Evolutionary conservation across 176 grass and related monocot genomes (phyloP), one percentile per base, ranked within the genome.

Genomic region (Ananas comosus): DNA sequence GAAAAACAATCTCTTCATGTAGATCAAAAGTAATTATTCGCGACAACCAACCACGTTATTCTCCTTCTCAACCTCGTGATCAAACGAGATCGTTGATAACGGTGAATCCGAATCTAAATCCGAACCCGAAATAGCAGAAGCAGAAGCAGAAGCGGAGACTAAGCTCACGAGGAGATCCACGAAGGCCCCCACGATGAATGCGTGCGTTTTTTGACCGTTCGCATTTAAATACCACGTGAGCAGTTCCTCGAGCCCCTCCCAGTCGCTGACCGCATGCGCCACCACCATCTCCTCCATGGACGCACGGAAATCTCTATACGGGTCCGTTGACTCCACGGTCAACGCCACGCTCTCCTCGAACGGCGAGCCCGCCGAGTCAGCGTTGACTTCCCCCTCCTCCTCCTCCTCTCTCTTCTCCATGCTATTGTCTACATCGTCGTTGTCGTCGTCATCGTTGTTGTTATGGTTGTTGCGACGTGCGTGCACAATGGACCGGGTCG

Each of bases 231-330:
- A 65, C 72, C 72, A 74, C 9, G 23, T 11, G 42, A 74, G 17
- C 58, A 74, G 10, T 49, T 64, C 72, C 59, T 74, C 57, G 18
- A 74, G 58, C 12, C 58, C 23, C 7, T 21, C 48, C 58, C 58
- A 65, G 33, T 74, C 58, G 8, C 25, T 64, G 1, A 64, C 12
- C 68, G 58, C 72, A 12, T 74, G 58, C 2, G 72, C 72, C 59
- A 51, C 17, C 59, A 65, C 48, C 72, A 72, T 72, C 70, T 72
- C 70, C 70, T 72, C 70, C 70, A 72, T 72, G 24, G 70, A 72
- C 14, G 11, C 13, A 51, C 53, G 22, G 12, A 72, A 72, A 29
- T 72, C 70, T 3, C 13, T 24, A 29, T 61, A 72, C 24, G 70
- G 70, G 1, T 72, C 70, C 13, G 17, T 51, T 29, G 70, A 72